Base-by-base conservation (phyloP, 345 rosid genomes). In the Microthlaspi erraticum region DNA sequence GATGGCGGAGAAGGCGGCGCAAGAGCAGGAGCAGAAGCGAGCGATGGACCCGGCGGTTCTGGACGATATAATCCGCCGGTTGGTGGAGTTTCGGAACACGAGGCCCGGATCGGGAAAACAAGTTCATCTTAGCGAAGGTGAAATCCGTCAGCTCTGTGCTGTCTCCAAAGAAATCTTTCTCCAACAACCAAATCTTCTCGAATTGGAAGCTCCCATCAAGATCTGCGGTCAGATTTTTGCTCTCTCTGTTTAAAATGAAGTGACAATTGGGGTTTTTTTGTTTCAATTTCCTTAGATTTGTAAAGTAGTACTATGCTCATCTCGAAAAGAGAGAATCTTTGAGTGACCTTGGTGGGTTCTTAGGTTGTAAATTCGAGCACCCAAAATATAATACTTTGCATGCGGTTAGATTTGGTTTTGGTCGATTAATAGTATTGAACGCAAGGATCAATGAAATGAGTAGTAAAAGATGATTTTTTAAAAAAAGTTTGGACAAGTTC, bases 181-280 rank as follows among this genome's bases (percentile, higher is more conserved):
- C 65, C 87, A 86, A 12, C 97, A 91, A 61, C 93, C 97, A 2
- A 89, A 79, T 81, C 90, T 91, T 9, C 96, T 91, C 17, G 96
- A 89, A 48, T 90, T 91, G 10, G 87, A 85, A 60, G 93, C 97
- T 18, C 97, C 97, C 71, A 87, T 91, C 83, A 88, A 91, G 96
- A 87, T 91, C 86, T 91, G 97, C 34, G 97, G 96, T 91, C n/a
- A 38, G 74, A 37, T 45, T 75, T 13, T 58, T 20, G 8, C 20
- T 75, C 69, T 20, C 56, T 39, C 49, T 55, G 11, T 29, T 46
- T 7, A 7, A 29, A 48, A 43, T 7, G 1, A 2, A 26, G 4
- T 26, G 29, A 26, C 29, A n/a, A n/a, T n/a, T n/a, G n/a, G 33
- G 37, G 10, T 43, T 33, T 2, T 48, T 64, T 18, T 10, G 41